Conservation (phyloP, 345 rosid genomes). For the Chamaenerion angustifolium region DNA sequence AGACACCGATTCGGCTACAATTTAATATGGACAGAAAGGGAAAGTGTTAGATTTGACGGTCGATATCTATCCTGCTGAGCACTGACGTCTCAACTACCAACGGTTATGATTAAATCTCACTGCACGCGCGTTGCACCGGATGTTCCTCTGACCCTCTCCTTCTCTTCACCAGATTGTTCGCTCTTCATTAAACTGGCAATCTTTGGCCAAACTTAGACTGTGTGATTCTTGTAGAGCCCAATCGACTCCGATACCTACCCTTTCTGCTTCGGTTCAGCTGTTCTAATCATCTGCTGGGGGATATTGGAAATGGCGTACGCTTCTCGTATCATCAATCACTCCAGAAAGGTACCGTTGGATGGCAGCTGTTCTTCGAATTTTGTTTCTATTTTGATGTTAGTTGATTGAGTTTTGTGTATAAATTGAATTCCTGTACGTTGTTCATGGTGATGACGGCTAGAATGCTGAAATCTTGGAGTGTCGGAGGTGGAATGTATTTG, state of each 20-base stretch:
- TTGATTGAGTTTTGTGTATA: neutral
- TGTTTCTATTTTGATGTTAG: neutral
- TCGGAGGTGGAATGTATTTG: too few species aligned
- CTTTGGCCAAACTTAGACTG: neutral
- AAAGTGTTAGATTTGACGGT: too few species aligned
- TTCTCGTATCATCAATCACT: slow-evolving; percentile 5
- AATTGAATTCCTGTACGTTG: neutral
- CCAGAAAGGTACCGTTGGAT: slow-evolving; percentile 7
- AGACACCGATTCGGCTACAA: too few species aligned
- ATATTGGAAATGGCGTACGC: slow-evolving; percentile 7
- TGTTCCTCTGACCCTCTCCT: too few species aligned
- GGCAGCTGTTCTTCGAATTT: neutral
- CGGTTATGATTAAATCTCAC: too few species aligned
- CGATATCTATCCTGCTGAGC: too few species aligned
- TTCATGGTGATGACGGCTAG: neutral
- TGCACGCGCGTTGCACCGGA: too few species aligned
- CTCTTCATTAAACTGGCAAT: too few species aligned
- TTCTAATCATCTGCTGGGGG: neutral
- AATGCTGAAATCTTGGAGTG: too few species aligned
- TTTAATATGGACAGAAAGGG: too few species aligned
- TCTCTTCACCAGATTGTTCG: too few species aligned
- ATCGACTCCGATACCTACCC: neutral
- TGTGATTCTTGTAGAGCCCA: neutral
- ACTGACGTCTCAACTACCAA: too few species aligned
- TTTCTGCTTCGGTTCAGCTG: neutral